These are phyloP conservation scores for Phytophthora chlamydospora DNA, from an alignment of 352 stramenopile genomes.

Conservation along the genomic window DNA sequence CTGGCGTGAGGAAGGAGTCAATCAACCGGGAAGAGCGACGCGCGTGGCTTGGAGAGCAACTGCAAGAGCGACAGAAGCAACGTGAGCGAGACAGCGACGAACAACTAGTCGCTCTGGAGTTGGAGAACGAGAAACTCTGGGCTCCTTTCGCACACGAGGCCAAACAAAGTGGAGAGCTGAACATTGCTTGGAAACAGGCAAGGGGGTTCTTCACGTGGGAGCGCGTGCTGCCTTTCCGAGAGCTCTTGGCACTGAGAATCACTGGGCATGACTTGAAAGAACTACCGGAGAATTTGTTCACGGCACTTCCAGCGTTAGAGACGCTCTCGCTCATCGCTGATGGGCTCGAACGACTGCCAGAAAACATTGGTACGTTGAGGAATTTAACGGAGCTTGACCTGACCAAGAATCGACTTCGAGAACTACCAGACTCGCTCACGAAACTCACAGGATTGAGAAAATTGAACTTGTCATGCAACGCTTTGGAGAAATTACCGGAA, in stretches of 20 bases:
- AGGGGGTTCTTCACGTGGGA: conserved; percentile 61
- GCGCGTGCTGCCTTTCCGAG: conserved; percentile 42
- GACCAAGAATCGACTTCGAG: conserved; percentile 61
- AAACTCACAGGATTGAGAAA: conserved; percentile 37
- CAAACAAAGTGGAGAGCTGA: conserved; percentile 56
- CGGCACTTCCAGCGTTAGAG: conserved; percentile 40
- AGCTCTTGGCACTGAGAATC: conserved; percentile 61
- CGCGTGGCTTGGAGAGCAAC: conserved; percentile 55
- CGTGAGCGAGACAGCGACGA: conserved; percentile 41
- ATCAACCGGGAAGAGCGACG: conserved; percentile 39
- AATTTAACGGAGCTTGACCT: conserved; percentile 59
- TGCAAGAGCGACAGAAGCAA: conserved; percentile 48
- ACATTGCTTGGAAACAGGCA: conserved; percentile 70
- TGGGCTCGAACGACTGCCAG: conserved; percentile 48
- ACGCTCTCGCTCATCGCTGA: conserved; percentile 61
- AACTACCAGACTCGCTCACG: conserved; percentile 55
- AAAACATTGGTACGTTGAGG: conserved; percentile 43
- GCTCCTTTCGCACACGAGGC: conserved; percentile 47
- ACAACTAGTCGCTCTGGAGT: conserved; percentile 34
- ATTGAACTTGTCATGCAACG: conserved; percentile 64
- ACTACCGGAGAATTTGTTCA: conserved; percentile 38
- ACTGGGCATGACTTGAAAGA: conserved; percentile 48
- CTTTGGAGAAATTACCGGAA: conserved; percentile 48
- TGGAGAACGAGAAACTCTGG: conserved; percentile 53
- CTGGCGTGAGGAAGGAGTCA: background rate